These are phyloP conservation scores for Achaetomium macrosporum DNA, from an alignment of 2,329 filamentous ascomycete species.

Conservation along the genomic window DNA sequence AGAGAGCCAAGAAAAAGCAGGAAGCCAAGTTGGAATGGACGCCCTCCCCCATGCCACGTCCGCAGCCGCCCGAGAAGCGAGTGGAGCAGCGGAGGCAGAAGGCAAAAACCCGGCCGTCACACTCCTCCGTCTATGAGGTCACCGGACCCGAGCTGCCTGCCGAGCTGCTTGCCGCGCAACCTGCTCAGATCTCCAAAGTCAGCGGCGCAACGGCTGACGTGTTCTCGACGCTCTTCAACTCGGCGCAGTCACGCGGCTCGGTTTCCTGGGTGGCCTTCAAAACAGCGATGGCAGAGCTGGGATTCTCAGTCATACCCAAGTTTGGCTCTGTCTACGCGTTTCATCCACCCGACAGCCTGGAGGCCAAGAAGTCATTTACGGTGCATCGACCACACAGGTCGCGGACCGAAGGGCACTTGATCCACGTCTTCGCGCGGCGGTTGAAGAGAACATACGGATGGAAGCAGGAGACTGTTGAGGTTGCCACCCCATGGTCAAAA, in stretches of 20 bases:
- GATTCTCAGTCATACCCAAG: slow-evolving; percentile 36
- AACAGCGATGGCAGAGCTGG: slow-evolving; percentile 36
- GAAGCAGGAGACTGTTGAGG: slow-evolving; percentile 30
- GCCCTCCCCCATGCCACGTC: slow-evolving; percentile 15
- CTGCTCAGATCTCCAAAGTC: no score
- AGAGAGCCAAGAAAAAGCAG: neutral
- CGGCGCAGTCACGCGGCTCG: slow-evolving; percentile 27
- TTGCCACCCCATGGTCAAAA: neutral
- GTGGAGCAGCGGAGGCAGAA: slow-evolving; percentile 36
- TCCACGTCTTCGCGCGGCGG: slow-evolving; percentile 28
- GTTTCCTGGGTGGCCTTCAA: slow-evolving; percentile 36
- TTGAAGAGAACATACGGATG: slow-evolving; percentile 35
- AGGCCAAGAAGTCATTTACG: slow-evolving; percentile 28
- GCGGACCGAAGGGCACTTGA: slow-evolving; percentile 30
- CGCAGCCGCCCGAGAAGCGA: slow-evolving; percentile 21
- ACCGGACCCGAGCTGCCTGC: slow-evolving; percentile 2
- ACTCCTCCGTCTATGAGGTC: slow-evolving; percentile 33
- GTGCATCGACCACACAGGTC: slow-evolving; percentile 35
- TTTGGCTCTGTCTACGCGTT: slow-evolving; percentile 40
- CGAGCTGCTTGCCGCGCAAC: slow-evolving; percentile 2
- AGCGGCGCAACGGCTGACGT: slow-evolving; percentile 32
- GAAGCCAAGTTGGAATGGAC: slow-evolving; percentile 19
- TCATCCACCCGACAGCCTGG: slow-evolving; percentile 27
- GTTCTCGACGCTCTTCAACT: slow-evolving; percentile 34
- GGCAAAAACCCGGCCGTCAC: slow-evolving; percentile 38